Conservation (phyloP, 129 eudicot genomes). For the Mikania micrantha region DNA sequence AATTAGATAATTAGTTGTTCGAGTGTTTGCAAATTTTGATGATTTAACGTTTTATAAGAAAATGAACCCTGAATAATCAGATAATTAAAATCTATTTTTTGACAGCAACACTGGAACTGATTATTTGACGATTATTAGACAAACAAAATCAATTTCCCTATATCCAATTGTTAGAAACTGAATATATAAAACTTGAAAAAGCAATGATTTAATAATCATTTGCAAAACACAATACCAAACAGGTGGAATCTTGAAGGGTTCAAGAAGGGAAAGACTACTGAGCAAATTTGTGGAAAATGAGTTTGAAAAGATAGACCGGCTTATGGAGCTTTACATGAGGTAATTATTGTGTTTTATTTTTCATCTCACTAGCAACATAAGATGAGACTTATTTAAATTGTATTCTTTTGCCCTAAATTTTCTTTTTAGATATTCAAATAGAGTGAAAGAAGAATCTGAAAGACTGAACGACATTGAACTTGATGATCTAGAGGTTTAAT, state of each 20-base stretch:
- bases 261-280: constrained; percentile 91
- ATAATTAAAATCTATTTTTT: background rate
- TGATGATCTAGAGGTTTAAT: constrained; percentile 83
- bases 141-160: background rate
- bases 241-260: constrained; percentile 97
- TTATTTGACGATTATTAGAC: background rate
- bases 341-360: background rate
- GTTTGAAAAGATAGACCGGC: constrained; percentile 92
- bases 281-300: constrained; percentile 96
- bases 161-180: background rate
- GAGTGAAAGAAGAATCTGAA: constrained; percentile 89
- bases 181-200: background rate
- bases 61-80: background rate
- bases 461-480: constrained; percentile 63
- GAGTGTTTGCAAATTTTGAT: background rate
- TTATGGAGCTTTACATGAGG: constrained; percentile 96
- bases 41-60: background rate
- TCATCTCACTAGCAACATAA: background rate
- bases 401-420: background rate
- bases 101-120: background rate
- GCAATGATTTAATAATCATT: background rate
- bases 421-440: constrained; percentile 63
- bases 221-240: constrained; percentile 6
- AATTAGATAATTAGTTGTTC: background rate
- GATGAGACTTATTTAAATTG: background rate